Conservation (phyloP, 2,329 filamentous ascomycete genomes). For the Fonsecaea monophora region DNA sequence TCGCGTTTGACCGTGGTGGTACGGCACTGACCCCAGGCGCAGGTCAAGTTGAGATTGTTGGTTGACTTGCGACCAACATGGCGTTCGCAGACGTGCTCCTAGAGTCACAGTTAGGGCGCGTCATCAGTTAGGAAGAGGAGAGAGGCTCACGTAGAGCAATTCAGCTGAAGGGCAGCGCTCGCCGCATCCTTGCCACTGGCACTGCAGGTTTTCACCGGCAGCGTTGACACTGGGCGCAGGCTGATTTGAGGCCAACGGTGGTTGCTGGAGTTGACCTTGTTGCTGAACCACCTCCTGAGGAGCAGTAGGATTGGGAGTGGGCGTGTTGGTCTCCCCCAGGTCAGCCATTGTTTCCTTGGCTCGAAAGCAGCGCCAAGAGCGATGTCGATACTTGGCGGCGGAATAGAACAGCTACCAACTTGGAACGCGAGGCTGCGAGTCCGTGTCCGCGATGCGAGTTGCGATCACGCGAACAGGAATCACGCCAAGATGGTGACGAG, state of each 20-base stretch:
- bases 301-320: conserved; percentile 24
- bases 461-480: neutral
- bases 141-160: conserved; percentile 63
- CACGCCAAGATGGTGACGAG: conserved; percentile 3
- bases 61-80: conserved; percentile 99
- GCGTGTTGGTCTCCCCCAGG: conserved; percentile 33
- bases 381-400: conserved; percentile 2
- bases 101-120: conserved; percentile 27
- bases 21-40: conserved; percentile 94
- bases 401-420: conserved; percentile 22
- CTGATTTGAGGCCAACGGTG: conserved; percentile 28
- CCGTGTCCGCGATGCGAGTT: conserved; percentile 4
- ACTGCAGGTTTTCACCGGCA: conserved; percentile 53
- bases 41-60: conserved; percentile 96
- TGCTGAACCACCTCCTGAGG: conserved; percentile 36
- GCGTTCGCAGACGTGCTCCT: conserved; percentile 98
- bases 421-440: neutral
- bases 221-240: conserved; percentile 37
- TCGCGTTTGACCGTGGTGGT: conserved; percentile 98
- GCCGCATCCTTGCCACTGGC: conserved; percentile 68
- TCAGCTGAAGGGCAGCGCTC: conserved; percentile 66
- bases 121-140: conserved; percentile 29
- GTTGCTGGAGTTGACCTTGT: conserved; percentile 30
- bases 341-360: conserved; percentile 30
- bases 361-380: conserved; percentile 22